A percentile compares a stretch with the other conserved stretches of the same genome.
Evolutionary conservation across 164 flowering plant species (phyloP).

Genomic region (Annona squamosa): DNA sequence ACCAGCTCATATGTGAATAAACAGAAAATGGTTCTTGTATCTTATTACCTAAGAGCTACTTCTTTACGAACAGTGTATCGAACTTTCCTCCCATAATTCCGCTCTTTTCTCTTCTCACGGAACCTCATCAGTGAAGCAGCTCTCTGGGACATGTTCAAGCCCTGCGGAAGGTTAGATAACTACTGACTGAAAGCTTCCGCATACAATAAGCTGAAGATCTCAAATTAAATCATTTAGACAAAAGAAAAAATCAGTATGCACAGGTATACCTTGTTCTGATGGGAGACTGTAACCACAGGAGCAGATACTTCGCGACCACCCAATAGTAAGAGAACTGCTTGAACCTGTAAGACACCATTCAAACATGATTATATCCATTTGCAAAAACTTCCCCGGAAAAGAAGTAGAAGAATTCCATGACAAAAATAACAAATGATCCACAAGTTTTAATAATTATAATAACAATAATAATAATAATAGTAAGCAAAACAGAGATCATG

Average conservation of each 20-base stretch:
- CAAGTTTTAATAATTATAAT: too few relatives aligned
- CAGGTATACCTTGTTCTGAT: conserved; percentile 38
- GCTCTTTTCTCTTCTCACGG: conserved; percentile 21
- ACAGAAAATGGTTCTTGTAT: background rate
- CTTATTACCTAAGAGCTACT: conserved; percentile 16
- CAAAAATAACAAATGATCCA: background rate
- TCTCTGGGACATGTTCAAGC: conserved; percentile 14
- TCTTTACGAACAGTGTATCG: conserved; percentile 20
- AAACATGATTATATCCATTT: background rate
- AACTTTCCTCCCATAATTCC: conserved; percentile 16
- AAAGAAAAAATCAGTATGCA: background rate
- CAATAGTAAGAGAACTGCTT: conserved; percentile 55
- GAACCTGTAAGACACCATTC: conserved; percentile 38
- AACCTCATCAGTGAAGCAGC: conserved; percentile 16
- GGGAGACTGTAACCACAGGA: conserved; percentile 10
- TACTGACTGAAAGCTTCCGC: conserved; percentile 11
- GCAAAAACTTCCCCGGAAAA: background rate
- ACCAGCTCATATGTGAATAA: background rate
- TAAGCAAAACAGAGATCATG: background rate
- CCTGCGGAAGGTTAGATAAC: conserved; percentile 14
- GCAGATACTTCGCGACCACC: conserved; percentile 59
- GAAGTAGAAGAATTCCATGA: background rate
- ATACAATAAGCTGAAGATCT: background rate
- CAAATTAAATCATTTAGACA: background rate
- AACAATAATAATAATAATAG: too few relatives aligned